Base-by-base conservation (phyloP, 129 eudicot genomes). In the Smallanthus sonchifolius region DNA sequence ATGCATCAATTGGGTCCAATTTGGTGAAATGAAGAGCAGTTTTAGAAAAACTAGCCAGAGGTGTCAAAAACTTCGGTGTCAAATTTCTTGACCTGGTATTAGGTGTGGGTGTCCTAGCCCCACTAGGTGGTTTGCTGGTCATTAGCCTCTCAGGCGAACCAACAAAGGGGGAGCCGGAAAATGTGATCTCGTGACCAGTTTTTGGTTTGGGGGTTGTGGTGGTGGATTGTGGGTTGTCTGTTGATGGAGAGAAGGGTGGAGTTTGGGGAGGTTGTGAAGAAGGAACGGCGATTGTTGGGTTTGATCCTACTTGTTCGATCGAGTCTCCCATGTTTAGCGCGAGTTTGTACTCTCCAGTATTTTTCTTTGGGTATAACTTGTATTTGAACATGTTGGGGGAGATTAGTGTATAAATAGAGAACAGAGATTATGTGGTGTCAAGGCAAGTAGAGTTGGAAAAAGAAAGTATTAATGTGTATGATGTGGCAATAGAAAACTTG, bases 41-140 rank as follows among this genome's bases (percentile, higher is more conserved):
- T 38, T 3, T 63, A 37, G 69, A 63, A 7, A 63, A 63, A 63
- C 69, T 63, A 37, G 45, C 6, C 45, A 63, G 37, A 36, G 69
- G 69, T 6, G 69, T 63, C 47, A 63, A 37, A 37, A 63, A 63
- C 30, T 63, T 63, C 2, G 69, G 69, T 7, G 69, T 63, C 28
- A 63, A 2, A 16, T 38, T 36, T 16, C 47, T 36, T n/a, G 69
- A 63, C 69, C 8, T 63, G 45, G 37, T 16, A 37, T 5, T 5
- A 14, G 10, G 3, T 1, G 16, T 60, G 42, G 69, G 69, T 38
- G 47, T 63, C 47, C 47, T 63, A 7, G 69, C 69, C 13, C 69
- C 69, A 16, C 69, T 63, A 63, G 69, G 47, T 2, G 69, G 69
- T 7, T 32, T 32, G 66, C 47, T 63, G 15, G 69, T 36, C 47